Base-by-base conservation (phyloP, 129 eudicot species). In the Flaveria robusta region DNA sequence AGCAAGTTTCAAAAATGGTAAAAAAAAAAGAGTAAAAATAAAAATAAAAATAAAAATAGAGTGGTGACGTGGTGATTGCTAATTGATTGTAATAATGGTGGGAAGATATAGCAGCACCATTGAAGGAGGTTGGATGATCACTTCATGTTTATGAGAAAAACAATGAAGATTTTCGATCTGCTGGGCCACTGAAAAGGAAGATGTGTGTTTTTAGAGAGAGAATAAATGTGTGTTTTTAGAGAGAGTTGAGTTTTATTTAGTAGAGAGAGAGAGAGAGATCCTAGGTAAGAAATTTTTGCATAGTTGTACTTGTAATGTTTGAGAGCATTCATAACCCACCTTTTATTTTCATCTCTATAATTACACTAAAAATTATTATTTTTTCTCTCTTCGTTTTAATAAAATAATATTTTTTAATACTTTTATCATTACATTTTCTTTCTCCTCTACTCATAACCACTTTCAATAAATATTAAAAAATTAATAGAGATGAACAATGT, bases 221-320 rank as follows among this genome's bases (percentile, higher is more conserved):
- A 60, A 29, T 5, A 26, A 60, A 60, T 26, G 67, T 11, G 67
- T 60, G 34, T 70, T 60, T 60, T 71, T 72, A 49, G 80, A 76
- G 83, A 84, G 80, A 72, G 66, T 42, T 14, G 74, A 49, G 62
- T 74, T 79, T 77, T 72, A 19, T 20, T 66, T 78, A 76, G 78
- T n/a, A n/a, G 77, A 70, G 45, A 84, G 89, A 87, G 92, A 89
- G 93, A 92, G 13, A 43, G 13, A 43, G 49, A 43, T 92, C 98
- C 98, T 93, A 89, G 89, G 90, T 89, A 90, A 92, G 93, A 89
- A 92, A 89, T 89, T 91, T 84, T 85, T 83, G 71, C 87, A 89
- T 81, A 87, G 84, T 24, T 60, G 37, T 60, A 24, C 18, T 24
- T 26, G 3, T 59, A 59, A 59, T 23, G 2, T 58, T 22, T 58